Evolutionary conservation across 805 yeast genomes (phyloP), one percentile per base, ranked within the genome.

Genomic region (Kluyveromyces aestuarii): DNA sequence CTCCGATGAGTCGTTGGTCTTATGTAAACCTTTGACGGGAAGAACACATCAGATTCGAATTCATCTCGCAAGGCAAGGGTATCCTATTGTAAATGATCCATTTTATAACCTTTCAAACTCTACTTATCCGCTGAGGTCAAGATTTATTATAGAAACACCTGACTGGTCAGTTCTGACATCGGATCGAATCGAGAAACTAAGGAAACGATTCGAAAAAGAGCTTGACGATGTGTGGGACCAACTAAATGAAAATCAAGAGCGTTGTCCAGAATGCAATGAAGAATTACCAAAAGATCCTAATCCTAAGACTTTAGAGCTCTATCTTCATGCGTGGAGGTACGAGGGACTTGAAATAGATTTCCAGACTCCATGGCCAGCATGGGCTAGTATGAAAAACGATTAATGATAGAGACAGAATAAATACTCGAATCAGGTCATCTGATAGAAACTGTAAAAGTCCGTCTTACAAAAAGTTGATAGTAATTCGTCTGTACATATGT

Each of bases 11-110:
- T 83, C 65, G 21, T 70, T 93, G 13, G 96, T 93, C 1, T 71
- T 80, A 45, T 90, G 97, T 65, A 75, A 72, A 55, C 99, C 99
- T 2, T 67, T 76, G n/a, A 90, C 98, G 0, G 99, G 99, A 0
- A 73, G 99, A 58, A 88, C 97, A 0, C 99, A 91, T 64, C 99
- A 91, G 64, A 87, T 93, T 44, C 72, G 99, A 52, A 95, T 93
- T 0, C 99, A 93, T 69, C 67, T 93, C 47, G 95, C 90, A 64
- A 82, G 77, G 55, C 56, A 93, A 16, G 96, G 96, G 0, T 76
- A 72, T 58, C 96, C 98, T 0, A 91, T 91, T 25, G 84, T 82
- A 3, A 88, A 93, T 59, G 99, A 91, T 63, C 95, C 96, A 0
- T 74, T 90, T 5, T 91, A 65, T 50, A 59, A 59, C 46, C 36